Conservation (phyloP, 352 stramenopile species). For the Phytopythium montanum region DNA sequence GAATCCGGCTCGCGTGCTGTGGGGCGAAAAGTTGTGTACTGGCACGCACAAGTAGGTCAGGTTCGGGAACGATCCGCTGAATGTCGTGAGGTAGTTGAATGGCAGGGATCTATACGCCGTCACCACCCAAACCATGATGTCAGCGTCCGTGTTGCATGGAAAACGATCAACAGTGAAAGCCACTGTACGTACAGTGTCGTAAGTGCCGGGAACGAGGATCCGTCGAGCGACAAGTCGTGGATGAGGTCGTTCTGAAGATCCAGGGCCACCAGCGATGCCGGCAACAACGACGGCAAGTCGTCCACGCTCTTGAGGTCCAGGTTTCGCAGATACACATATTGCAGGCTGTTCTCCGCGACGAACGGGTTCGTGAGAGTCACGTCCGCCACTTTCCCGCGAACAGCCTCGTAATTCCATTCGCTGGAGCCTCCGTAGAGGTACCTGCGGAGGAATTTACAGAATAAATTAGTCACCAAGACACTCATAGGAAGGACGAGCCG, state of each 20-base stretch:
- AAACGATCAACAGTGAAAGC: neutral
- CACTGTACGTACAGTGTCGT: neutral
- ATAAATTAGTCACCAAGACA: no score
- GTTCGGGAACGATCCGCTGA: no score
- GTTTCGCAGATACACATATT: slow-evolving; percentile 11
- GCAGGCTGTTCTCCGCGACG: slow-evolving; percentile 12
- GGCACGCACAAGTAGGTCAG: no score
- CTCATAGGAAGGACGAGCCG: neutral
- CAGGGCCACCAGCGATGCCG: neutral
- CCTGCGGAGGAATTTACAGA: no score
- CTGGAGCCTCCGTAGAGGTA: no score
- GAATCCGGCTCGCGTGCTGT: no score
- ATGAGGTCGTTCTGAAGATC: neutral
- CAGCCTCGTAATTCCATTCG: slow-evolving; percentile 5
- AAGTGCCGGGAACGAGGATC: neutral
- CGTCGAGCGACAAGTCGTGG: neutral
- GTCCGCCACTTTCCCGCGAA: slow-evolving; percentile 12
- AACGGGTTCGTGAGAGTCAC: slow-evolving; percentile 14
- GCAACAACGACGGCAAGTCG: neutral
- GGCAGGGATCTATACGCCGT: neutral
- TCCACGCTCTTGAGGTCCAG: slow-evolving; percentile 11
- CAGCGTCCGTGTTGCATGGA: neutral
- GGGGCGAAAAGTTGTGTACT: no score
- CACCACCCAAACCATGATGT: no score
- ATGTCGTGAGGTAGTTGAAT: neutral